Base-by-base conservation (phyloP, 305 asterid species). In the Fraxinus floribunda region DNA sequence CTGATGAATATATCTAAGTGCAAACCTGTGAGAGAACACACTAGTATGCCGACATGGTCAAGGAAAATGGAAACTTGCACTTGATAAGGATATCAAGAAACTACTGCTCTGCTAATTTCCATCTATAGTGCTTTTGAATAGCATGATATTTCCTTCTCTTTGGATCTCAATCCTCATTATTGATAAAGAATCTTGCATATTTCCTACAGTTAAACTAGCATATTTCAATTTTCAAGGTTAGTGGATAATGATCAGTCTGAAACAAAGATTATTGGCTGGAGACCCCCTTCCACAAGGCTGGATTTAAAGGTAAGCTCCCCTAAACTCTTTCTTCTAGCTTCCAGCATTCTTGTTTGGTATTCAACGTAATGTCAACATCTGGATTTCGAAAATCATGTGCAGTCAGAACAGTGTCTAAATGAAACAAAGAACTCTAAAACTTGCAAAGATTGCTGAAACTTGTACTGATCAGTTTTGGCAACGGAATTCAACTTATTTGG, bases 1-100 rank as follows among this genome's bases (percentile, higher is more conserved):
- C 60, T 18, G 78, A 75, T 60, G 88, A 90, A 62, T 85, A 66
- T 36, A 36, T 36, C 41, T 6, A 7, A 78, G 13, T 8, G 36
- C 10, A 64, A 24, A 10, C 73, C 36, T 8, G 73, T 8, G 34
- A 64, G 36, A 64, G 35, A 26, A 60, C 9, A 60, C 2, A 24
- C 73, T 8, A 64, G 32, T 24, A 29, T 7, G 34, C 72, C 6
- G 5, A 18, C 10, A 18, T 60, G 71, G 15, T 64, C 3, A 2
- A 64, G 73, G 73, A 64, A 64, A 24, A 64, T 64, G 15, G 7
- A 22, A 22, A 20, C 15, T 57, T 1, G 26, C 9, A 20, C 26
- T 16, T 18, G 3, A 20, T 1, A 1, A 7, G 34, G 35, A 26
- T 26, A 66, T 66, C 7, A 11, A 66, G 74, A 66, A 66, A 26